Conservation (phyloP, 352 stramenopile species). For the Globisporangium cystogenes region DNA sequence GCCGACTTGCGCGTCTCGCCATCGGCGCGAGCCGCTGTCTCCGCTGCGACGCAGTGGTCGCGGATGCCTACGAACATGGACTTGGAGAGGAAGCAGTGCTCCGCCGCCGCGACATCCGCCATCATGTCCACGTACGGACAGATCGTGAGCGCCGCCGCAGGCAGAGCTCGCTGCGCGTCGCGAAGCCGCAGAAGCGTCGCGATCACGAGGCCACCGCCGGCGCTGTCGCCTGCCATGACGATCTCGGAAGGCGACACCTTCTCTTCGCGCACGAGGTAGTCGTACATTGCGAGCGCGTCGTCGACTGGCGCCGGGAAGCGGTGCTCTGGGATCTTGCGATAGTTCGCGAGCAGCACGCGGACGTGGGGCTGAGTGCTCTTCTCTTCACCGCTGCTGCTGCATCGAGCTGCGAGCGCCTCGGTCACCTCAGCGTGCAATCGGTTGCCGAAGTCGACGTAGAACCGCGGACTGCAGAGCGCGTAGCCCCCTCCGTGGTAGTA, state of each 20-base stretch:
- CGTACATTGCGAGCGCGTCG: constrained; percentile 29
- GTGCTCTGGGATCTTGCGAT: constrained; percentile 32
- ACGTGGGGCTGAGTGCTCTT: constrained; percentile 11
- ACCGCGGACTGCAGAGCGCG: constrained; percentile 27
- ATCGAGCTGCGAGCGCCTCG: constrained; percentile 5
- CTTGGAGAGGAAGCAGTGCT: constrained; percentile 22
- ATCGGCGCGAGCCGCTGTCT: background rate
- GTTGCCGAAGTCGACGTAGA: constrained; percentile 30
- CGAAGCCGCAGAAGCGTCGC: constrained; percentile 31
- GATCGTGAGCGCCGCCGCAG: constrained; percentile 21
- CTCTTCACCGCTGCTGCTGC: background rate
- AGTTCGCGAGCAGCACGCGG: constrained; percentile 34
- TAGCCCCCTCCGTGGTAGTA: constrained; percentile 55
- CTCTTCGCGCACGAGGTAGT: constrained; percentile 35
- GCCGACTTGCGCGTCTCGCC: background rate
- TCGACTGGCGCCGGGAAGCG: constrained; percentile 26
- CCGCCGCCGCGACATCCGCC: background rate
- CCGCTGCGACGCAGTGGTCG: background rate
- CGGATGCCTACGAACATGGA: constrained; percentile 9
- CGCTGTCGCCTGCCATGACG: constrained; percentile 34
- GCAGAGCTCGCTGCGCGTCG: constrained; percentile 16
- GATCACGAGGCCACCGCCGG: constrained; percentile 30
- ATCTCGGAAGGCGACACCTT: constrained; percentile 22
- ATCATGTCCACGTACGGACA: constrained; percentile 44
- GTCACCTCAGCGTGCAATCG: constrained; percentile 16